These are phyloP conservation scores for Calonectria hawksworthii DNA, from an alignment of 2,329 filamentous ascomycete species.

Conservation along the genomic window DNA sequence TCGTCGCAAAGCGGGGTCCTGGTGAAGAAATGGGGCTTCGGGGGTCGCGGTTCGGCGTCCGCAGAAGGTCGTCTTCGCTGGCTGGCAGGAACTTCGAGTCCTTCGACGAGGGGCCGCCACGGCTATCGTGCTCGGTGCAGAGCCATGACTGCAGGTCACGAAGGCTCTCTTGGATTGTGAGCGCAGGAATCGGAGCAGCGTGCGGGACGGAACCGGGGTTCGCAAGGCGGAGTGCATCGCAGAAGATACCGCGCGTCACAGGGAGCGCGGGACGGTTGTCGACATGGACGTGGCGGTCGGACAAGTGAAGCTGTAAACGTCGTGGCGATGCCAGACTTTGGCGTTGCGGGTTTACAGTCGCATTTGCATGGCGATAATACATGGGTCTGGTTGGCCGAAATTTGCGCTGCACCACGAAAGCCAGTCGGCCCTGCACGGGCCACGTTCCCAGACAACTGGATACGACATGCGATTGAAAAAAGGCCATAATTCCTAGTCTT, in stretches of 20 bases:
- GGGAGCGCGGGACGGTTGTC: constrained; percentile 33
- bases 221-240: constrained; percentile 62
- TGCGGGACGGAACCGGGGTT: constrained; percentile 64
- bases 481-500: too few relatives aligned
- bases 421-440: constrained; percentile 23
- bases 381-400: constrained; percentile 31
- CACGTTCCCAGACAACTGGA: constrained; percentile 9
- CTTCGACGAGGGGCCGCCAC: constrained; percentile 36
- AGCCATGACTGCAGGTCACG: constrained; percentile 60
- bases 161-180: constrained; percentile 75
- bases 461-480: neutral
- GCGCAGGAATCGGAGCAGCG: constrained; percentile 79
- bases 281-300: constrained; percentile 27
- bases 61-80: constrained; percentile 30
- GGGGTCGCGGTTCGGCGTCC: constrained; percentile 37
- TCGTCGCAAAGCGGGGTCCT: constrained; percentile 38
- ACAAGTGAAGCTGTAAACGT: neutral
- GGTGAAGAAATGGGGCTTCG: constrained; percentile 49
- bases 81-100: constrained; percentile 29
- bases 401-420: constrained; percentile 17
- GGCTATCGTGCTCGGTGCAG: constrained; percentile 28
- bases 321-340: constrained; percentile 32
- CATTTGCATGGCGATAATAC: neutral
- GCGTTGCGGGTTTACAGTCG: constrained; percentile 18
- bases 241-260: constrained; percentile 25